Base-by-base conservation (phyloP, 768 basidiomycete species). In the Tulasnella sp. region DNA sequence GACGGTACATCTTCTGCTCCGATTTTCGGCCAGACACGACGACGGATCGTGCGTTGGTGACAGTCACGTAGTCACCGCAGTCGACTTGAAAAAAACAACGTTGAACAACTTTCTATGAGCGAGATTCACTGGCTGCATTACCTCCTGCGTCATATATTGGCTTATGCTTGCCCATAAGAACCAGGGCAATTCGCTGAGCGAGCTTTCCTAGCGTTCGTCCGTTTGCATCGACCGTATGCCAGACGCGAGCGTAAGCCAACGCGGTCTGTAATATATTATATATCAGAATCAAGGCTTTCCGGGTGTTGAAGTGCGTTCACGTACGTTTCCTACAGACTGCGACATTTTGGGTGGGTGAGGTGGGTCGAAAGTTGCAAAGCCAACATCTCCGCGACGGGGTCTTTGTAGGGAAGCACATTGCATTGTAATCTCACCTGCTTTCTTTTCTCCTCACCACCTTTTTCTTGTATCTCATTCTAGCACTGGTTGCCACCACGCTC, bases 111-210 rank as follows among this genome's bases (percentile, higher is more conserved):
- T 40, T 52, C 39, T 38, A 73, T 9, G 44, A 34, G 19, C 39
- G 42, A 52, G 4, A 24, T 24, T 1, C 52, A 16, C 24, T 16
- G 24, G 7, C 34, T 74, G 9, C 86, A 92, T 80, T 81, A 96
- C 97, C 90, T 82, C 92, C 89, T 14, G 95, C 95, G 86, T 99
- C 96, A 83, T 94, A 99, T 56, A 97, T 95, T 8, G 97, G 97
- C 84, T 99, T 99, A 85, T 99, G 96, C 87, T 99, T 99, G 84
- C 97, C 98, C 97, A 98, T 98, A 71, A 99, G 89, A 42, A 96
- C 96, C 79, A 95, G 90, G 3, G 98, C 97, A 82, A 99, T 98
- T 46, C 95, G 90, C 83, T 94, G 92, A 8, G 98, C 97, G 14
- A 99, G 89, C 88, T 97, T 95, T 84, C 98, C 98, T 24, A 99